Conservation (phyloP, 2,329 filamentous ascomycete species). For the Lasiodiplodia citricola region DNA sequence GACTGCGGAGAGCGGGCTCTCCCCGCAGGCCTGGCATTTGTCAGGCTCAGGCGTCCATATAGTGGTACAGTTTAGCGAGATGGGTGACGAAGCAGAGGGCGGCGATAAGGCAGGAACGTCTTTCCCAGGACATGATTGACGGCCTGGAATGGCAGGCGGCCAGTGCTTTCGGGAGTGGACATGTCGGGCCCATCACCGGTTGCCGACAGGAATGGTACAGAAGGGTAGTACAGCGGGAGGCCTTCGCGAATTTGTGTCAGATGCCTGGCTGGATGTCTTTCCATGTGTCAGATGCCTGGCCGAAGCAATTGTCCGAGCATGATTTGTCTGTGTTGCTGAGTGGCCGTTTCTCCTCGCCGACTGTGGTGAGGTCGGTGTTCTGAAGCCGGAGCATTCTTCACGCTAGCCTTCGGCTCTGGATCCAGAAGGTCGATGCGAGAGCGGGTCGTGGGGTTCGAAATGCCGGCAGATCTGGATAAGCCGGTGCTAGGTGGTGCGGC, state of each 20-base stretch:
- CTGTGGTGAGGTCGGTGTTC: too few relatives aligned
- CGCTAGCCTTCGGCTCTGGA: too few relatives aligned
- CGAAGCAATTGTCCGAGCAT: too few relatives aligned
- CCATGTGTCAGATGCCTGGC: too few relatives aligned
- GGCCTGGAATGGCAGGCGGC: constrained; percentile 3
- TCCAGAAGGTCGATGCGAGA: constrained; percentile 22
- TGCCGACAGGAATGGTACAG: constrained; percentile 7
- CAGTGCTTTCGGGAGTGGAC: not conserved
- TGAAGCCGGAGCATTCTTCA: too few relatives aligned
- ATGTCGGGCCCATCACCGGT: constrained; percentile 12
- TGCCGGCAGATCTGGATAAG: constrained; percentile 7
- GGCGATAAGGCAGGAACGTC: constrained; percentile 6
- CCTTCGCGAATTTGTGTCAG: too few relatives aligned
- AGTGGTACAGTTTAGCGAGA: not conserved
- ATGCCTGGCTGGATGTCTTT: too few relatives aligned
- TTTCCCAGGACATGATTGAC: constrained; percentile 1
- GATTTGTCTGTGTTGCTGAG: too few relatives aligned
- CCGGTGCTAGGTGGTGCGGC: constrained; percentile 13
- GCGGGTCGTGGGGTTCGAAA: not conserved
- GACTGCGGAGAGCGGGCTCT: not conserved
- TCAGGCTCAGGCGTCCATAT: not conserved
- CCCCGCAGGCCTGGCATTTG: not conserved
- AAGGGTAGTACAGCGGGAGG: too few relatives aligned
- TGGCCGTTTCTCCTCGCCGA: too few relatives aligned
- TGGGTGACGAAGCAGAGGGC: not conserved